A percentile compares a stretch with the other conserved stretches of the same genome.
Conservation (phyloP, 208 protist species). For the Acanthamoeba triangularis region DNA sequence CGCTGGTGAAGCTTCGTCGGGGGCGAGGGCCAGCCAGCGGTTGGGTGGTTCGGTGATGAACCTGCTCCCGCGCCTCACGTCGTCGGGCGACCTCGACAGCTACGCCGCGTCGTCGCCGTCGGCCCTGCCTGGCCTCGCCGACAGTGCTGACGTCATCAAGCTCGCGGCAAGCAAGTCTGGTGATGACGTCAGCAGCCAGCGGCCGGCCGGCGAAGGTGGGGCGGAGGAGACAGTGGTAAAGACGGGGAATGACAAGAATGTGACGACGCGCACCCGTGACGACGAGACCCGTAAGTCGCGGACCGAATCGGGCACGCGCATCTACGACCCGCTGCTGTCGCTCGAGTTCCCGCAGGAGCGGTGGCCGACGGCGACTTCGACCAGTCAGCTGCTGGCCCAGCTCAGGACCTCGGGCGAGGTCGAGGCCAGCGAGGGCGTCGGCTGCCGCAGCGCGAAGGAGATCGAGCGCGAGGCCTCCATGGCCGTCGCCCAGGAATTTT, state of each 20-base stretch:
- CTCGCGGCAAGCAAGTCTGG: neutral
- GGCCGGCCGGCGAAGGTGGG: neutral
- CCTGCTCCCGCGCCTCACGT: slow-evolving; percentile 10
- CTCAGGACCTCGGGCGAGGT: neutral
- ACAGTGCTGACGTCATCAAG: neutral
- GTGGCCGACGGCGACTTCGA: neutral
- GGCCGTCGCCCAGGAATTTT: neutral
- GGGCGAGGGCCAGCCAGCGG: neutral
- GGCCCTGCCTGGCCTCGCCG: too few species aligned
- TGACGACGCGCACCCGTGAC: too few species aligned
- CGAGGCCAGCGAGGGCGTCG: slow-evolving; percentile 35
- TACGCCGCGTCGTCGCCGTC: neutral
- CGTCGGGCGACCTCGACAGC: slow-evolving; percentile 25
- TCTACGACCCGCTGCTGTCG: neutral
- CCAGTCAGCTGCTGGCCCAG: neutral
- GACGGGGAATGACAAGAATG: neutral
- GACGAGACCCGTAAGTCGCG: neutral
- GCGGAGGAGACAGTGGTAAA: neutral
- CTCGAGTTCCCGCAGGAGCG: neutral
- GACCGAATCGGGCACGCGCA: neutral
- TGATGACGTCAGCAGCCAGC: too few species aligned
- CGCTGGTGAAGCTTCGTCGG: neutral
- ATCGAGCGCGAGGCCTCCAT: neutral
- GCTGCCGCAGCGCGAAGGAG: neutral
- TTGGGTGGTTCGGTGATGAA: neutral